phyloP scores from a whole-genome alignment of 768 basidiomycete species.

The Rhodotorula kratochvilovae region DNA sequence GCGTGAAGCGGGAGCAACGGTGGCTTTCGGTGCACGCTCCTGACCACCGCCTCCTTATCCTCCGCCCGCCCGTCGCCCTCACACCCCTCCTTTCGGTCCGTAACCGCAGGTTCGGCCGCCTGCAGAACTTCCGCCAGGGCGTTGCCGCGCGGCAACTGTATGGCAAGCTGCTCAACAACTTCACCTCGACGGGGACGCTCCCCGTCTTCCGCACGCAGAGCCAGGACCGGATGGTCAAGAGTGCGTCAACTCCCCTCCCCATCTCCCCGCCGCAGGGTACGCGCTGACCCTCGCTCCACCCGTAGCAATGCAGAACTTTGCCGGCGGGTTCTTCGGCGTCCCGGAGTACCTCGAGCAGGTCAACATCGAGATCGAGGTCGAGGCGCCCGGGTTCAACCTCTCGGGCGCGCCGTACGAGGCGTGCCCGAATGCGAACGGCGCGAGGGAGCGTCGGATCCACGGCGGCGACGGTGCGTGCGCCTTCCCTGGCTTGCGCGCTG shows the following conservation, averaged over 20 bases:
- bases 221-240: constrained; percentile 56
- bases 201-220: constrained; percentile 64
- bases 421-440: constrained; percentile 14
- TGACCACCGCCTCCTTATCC: too few relatives aligned
- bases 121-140: constrained; percentile 73
- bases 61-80: neutral
- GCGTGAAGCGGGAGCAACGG: too few relatives aligned
- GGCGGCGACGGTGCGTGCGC: neutral
- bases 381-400: constrained; percentile 45
- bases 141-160: constrained; percentile 65
- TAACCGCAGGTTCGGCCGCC: constrained; percentile 60
- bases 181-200: constrained; percentile 56
- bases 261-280: constrained; percentile 42
- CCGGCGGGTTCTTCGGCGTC: constrained; percentile 51
- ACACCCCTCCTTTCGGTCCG: constrained; percentile 41
- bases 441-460: constrained; percentile 11
- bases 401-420: constrained; percentile 34
- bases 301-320: constrained; percentile 49
- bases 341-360: constrained; percentile 47
- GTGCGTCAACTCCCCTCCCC: constrained; percentile 44
- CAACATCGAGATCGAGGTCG: constrained; percentile 46
- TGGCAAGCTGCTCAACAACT: constrained; percentile 63
- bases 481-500: neutral
- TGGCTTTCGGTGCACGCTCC: too few relatives aligned
- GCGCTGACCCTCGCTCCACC: too few relatives aligned